These are phyloP conservation scores for Candida ortonii DNA, from an alignment of 805 yeast species.

Conservation along the genomic window DNA sequence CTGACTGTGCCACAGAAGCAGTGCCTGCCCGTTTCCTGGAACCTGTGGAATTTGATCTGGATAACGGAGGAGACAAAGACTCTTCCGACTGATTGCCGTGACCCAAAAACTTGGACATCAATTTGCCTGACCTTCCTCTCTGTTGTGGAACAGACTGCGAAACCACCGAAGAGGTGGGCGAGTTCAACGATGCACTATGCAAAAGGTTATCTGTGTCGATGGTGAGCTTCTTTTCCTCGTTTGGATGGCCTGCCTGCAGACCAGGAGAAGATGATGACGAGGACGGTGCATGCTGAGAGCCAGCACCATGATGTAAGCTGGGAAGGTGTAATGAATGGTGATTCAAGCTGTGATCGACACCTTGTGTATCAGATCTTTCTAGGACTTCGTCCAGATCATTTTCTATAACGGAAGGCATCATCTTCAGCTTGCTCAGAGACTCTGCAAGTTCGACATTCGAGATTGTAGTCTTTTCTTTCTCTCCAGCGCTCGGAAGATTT, in stretches of 20 bases:
- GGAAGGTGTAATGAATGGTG: too few species aligned
- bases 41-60: slow-evolving; percentile 20
- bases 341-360: slow-evolving; percentile 2
- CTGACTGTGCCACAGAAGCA: slow-evolving; percentile 21
- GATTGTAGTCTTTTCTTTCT: slow-evolving; percentile 9
- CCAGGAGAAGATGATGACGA: slow-evolving; percentile 7
- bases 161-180: slow-evolving; percentile 12
- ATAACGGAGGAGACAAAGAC: slow-evolving; percentile 23
- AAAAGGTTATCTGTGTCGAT: too few species aligned
- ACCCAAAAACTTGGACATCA: slow-evolving; percentile 22
- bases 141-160: slow-evolving; percentile 13
- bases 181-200: slow-evolving; percentile 12
- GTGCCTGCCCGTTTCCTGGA: slow-evolving; percentile 23
- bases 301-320: too few species aligned
- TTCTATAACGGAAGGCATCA: slow-evolving; percentile 34
- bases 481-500: slow-evolving; percentile 8
- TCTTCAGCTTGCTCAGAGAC: slow-evolving; percentile 25
- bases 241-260: neutral
- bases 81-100: slow-evolving; percentile 19
- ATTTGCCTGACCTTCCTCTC: slow-evolving; percentile 22
- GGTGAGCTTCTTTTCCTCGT: too few species aligned
- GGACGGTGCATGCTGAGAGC: slow-evolving; percentile 1
- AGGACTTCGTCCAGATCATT: slow-evolving; percentile 33
- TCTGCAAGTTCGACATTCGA: slow-evolving; percentile 25
- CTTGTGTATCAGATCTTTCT: slow-evolving; percentile 18